Conservation (phyloP, 345 rosid species). For the Balakata baccata region DNA sequence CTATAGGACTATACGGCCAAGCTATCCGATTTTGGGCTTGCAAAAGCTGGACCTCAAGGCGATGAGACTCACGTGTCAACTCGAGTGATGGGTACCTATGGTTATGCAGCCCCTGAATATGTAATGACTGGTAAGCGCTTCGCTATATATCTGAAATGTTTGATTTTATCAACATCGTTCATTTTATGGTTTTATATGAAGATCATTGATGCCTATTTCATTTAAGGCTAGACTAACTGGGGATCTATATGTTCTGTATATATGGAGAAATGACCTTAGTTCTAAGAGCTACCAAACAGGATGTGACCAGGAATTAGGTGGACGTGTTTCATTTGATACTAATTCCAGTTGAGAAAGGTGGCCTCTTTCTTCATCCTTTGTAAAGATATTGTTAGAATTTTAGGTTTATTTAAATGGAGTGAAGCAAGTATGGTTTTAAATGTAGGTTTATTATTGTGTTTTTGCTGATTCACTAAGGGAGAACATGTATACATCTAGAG, state of each 20-base stretch:
- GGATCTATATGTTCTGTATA: neutral
- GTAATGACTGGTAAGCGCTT: conserved; percentile 82
- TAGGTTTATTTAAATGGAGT: neutral
- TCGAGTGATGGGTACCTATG: conserved; percentile 96
- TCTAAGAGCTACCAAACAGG: neutral
- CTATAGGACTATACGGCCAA: conserved; percentile 89
- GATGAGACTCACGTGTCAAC: conserved; percentile 97
- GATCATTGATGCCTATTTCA: neutral
- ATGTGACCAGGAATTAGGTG: conserved; percentile 3
- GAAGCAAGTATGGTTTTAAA: neutral
- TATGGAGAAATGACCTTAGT: neutral
- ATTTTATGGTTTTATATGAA: conserved; percentile 1
- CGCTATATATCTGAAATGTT: conserved; percentile 1
- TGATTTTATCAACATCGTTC: neutral
- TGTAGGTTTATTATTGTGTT: neutral
- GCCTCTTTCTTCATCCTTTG: neutral
- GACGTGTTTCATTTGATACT: neutral
- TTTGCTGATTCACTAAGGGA: neutral
- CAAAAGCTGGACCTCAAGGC: conserved; percentile 98
- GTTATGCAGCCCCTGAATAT: conserved; percentile 97
- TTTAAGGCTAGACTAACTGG: neutral
- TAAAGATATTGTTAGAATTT: neutral
- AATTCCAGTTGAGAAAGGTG: neutral
- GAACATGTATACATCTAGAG: neutral
- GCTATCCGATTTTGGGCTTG: conserved; percentile 96